These are phyloP conservation scores for Astrephomene gubernaculifera DNA, from an alignment of 139 green algal genomes.

Conservation along the genomic window DNA sequence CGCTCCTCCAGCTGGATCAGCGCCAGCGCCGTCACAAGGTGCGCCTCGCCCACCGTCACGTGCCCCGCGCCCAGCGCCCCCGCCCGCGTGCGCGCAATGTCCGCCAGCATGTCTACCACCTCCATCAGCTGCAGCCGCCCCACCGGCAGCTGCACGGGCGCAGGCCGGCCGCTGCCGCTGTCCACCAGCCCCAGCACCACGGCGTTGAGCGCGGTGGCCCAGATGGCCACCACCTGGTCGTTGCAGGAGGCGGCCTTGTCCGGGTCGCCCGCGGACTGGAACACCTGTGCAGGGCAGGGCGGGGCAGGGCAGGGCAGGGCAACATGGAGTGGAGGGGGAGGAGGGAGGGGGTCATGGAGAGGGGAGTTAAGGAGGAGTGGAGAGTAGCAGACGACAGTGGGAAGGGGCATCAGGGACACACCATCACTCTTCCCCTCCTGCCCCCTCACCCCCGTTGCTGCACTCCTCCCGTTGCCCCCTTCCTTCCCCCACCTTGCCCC, in stretches of 20 bases:
- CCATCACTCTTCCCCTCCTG: background rate
- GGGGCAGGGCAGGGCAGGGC: too few species aligned
- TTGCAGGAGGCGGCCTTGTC: slow-evolving; percentile 61
- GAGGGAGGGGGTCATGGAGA: too few species aligned
- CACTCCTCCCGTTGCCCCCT: background rate
- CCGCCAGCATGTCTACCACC: slow-evolving; percentile 83
- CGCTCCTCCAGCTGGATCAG: slow-evolving; percentile 71
- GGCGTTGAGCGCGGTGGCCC: slow-evolving; percentile 45
- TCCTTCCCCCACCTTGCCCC: background rate
- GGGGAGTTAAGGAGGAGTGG: background rate
- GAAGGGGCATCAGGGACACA: background rate
- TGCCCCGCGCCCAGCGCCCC: slow-evolving; percentile 52
- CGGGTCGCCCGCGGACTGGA: slow-evolving; percentile 56
- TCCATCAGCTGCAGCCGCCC: slow-evolving; percentile 74
- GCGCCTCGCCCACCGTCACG: slow-evolving; percentile 59
- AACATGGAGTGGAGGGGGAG: background rate
- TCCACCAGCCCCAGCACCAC: slow-evolving; percentile 42
- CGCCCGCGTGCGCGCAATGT: slow-evolving; percentile 58
- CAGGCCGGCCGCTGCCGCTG: background rate
- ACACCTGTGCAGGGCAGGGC: too few species aligned
- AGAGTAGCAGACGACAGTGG: background rate
- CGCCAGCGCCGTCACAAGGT: slow-evolving; percentile 66
- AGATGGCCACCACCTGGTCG: slow-evolving; percentile 69
- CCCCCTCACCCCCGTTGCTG: too few species aligned
- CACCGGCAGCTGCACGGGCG: slow-evolving; percentile 56